Conservation (phyloP, 108 stramenopile genomes). For the Cyclotella atomus region DNA sequence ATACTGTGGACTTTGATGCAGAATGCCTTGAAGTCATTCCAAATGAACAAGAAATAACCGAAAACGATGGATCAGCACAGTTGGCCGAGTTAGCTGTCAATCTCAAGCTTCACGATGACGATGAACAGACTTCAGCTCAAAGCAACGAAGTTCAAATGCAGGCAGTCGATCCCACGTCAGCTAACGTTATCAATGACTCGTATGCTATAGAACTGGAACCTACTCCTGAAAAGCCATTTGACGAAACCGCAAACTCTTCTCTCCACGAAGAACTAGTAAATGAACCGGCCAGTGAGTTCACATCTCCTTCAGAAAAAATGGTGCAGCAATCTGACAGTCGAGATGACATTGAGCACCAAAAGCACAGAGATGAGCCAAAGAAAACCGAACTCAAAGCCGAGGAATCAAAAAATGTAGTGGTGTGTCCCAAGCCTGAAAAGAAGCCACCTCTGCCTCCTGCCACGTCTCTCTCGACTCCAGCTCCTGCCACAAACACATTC, state of each 20-base stretch:
- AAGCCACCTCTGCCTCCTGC: no score
- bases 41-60: background rate
- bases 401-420: background rate
- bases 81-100: background rate
- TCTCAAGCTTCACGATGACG: background rate
- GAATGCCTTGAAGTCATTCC: background rate
- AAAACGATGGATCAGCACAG: background rate
- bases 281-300: slow-evolving; percentile 29
- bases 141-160: no score
- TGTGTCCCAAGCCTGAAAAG: slow-evolving; percentile 12
- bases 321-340: slow-evolving; percentile 24
- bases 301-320: background rate
- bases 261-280: slow-evolving; percentile 19
- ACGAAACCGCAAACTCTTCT: slow-evolving; percentile 19
- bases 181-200: background rate
- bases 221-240: slow-evolving; percentile 21
- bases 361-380: slow-evolving; percentile 11
- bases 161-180: no score
- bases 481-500: slow-evolving; percentile 4
- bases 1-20: background rate
- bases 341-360: slow-evolving; percentile 25
- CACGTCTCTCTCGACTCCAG: background rate
- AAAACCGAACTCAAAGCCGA: background rate
- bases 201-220: background rate
- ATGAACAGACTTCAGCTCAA: background rate